These are phyloP conservation scores for Leishmania mexicana DNA, from an alignment of 208 protist genomes.

Conservation along the genomic window DNA sequence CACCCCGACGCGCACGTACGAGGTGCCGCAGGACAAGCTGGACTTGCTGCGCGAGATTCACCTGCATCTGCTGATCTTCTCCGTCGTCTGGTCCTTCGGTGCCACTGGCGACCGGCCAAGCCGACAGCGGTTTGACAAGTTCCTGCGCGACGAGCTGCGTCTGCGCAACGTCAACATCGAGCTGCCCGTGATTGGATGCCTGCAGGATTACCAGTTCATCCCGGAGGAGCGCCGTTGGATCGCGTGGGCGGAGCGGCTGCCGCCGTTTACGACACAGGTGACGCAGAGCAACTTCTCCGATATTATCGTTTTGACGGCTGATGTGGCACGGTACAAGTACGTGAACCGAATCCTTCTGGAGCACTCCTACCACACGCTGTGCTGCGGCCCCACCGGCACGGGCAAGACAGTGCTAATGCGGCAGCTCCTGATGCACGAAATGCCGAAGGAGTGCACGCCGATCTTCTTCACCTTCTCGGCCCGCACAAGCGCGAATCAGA, in stretches of 20 bases:
- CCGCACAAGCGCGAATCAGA: conserved; percentile 97
- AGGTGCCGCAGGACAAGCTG: conserved; percentile 83
- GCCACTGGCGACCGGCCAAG: conserved; percentile 92
- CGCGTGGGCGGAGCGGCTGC: conserved; percentile 93
- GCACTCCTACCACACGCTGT: conserved; percentile 93
- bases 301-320: conserved; percentile 98
- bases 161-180: conserved; percentile 67
- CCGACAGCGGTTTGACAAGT: conserved; percentile 94
- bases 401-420: conserved; percentile 97
- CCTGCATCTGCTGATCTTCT: conserved; percentile 95
- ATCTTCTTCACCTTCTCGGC: conserved; percentile 98
- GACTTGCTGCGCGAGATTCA: conserved; percentile 80
- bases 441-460: conserved; percentile 95
- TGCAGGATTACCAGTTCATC: conserved; percentile 97
- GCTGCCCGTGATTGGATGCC: conserved; percentile 89
- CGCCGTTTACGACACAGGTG: conserved; percentile 83
- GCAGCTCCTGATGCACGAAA: conserved; percentile 94
- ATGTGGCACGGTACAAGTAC: conserved; percentile 97
- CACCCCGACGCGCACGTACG: conserved; percentile 75
- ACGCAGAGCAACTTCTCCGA: conserved; percentile 92
- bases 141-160: conserved; percentile 85
- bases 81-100: conserved; percentile 98
- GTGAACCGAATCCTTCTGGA: conserved; percentile 93
- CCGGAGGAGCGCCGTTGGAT: conserved; percentile 91
- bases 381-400: conserved; percentile 97